Conservation (phyloP, 768 basidiomycete genomes). For the Royoungia palumana region DNA sequence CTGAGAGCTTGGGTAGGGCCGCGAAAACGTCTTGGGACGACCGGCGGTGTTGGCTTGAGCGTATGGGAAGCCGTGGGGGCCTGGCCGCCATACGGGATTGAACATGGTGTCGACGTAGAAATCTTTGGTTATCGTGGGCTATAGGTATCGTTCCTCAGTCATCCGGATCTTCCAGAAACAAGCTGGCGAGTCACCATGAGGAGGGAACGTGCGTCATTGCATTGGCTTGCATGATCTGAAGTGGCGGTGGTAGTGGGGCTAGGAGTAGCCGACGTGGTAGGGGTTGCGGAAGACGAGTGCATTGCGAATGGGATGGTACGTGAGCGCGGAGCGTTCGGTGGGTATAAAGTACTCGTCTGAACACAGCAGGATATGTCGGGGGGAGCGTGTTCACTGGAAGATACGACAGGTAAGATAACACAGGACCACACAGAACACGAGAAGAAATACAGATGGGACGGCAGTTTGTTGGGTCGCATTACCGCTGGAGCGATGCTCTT, state of each 20-base stretch:
- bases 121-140: conserved; percentile 28
- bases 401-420: no score
- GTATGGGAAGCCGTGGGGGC: conserved; percentile 14
- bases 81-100: not conserved
- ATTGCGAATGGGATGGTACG: no score
- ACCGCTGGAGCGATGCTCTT: no score
- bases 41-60: conserved; percentile 7
- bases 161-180: no score
- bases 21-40: not conserved
- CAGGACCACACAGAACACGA: no score
- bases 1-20: conserved; percentile 5
- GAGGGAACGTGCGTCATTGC: not conserved
- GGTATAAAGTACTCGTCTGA: no score
- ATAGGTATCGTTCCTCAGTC: not conserved
- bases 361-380: no score
- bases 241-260: not conserved
- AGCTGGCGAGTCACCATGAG: not conserved
- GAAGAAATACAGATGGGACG: no score
- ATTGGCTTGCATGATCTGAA: not conserved
- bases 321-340: no score
- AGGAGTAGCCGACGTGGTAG: not conserved
- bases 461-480: no score
- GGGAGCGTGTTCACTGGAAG: no score
- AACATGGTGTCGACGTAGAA: conserved; percentile 40
- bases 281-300: not conserved